Evolutionary conservation across 129 eudicot genomes (phyloP), one percentile per base, ranked within the genome.

Genomic region (Chrysanthemum seticuspe): DNA sequence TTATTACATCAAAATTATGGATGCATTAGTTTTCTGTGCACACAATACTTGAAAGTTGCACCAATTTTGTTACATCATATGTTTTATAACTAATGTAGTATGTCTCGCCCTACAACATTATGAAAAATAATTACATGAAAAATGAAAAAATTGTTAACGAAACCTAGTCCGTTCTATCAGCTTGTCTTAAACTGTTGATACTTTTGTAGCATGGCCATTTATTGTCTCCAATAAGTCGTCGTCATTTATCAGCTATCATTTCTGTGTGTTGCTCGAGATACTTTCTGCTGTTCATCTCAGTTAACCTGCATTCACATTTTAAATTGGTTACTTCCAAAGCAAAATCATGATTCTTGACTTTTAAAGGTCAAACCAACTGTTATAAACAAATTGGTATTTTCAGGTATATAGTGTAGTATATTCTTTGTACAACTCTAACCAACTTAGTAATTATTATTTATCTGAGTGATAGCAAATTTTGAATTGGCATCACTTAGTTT

Each of bases 271-370:
- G 96, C 80, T 88, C 90, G 53, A 86, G 80, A 80, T 88, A 91
- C 85, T 88, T 92, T 19, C 71, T 84, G 88, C 97, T 88, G 64
- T 88, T 91, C 95, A 88, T 91, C 76, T 91, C 96, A 0, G 97
- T 91, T 72, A 91, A 72, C 83, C 96, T 91, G 88, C 67, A 73
- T 70, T 23, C 15, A 60, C 34, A 59, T 36, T 40, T 49, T 52
- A 50, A 47, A 67, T 47, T 56, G 18, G 29, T 58, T 4, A 29
- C 10, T 21, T 45, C 67, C 67, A 40, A 11, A 52, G 13, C 25
- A 62, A 65, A 53, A 47, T 58, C 56, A 11, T 23, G 6, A 12
- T 25, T 15, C 47, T 72, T 47, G 45, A 68, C 80, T 16, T 76
- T 58, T 47, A 8, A 47, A 57, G 44, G 54, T 60, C 63, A 68